Evolutionary conservation across 352 stramenopile genomes (phyloP).

Genomic region (Lagenidium sp.): DNA sequence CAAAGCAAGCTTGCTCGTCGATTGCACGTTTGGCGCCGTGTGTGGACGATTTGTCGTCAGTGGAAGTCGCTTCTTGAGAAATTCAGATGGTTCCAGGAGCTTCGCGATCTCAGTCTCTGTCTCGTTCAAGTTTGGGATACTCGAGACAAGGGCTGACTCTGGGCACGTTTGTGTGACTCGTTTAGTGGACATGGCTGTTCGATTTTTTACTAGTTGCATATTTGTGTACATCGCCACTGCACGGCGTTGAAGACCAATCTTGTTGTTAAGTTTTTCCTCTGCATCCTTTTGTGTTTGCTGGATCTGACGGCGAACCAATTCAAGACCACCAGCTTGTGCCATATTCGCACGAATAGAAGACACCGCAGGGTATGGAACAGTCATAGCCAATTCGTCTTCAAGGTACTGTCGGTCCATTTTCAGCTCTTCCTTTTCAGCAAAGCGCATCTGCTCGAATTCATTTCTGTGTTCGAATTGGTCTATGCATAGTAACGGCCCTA

Average conservation of each 20-base stretch:
- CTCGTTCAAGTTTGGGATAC: not conserved
- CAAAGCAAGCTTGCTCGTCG: too few species aligned
- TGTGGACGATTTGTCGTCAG: conserved; percentile 24
- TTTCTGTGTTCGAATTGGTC: conserved; percentile 24
- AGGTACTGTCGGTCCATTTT: conserved; percentile 55
- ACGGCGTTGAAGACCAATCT: conserved; percentile 33
- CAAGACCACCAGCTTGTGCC: too few species aligned
- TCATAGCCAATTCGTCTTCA: conserved; percentile 42
- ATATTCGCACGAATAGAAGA: too few species aligned
- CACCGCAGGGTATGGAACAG: too few species aligned
- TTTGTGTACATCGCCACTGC: conserved; percentile 49
- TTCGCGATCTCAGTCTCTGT: conserved; percentile 1
- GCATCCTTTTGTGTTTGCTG: conserved; percentile 22
- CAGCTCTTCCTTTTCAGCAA: conserved; percentile 31
- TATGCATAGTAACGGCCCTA: conserved; percentile 22
- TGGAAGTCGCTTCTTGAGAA: conserved; percentile 39
- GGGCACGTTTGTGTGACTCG: too few species aligned
- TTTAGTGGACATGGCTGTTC: too few species aligned
- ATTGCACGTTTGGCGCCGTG: conserved; percentile 31
- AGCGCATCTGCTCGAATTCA: conserved; percentile 11
- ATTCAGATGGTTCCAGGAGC: conserved; percentile 31
- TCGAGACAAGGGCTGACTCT: too few species aligned
- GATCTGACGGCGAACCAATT: too few species aligned
- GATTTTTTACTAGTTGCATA: conserved; percentile 14
- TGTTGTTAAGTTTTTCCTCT: conserved; percentile 27